Evolutionary conservation across 2,329 filamentous ascomycete species (phyloP).

Genomic region (Aspergillus persii): DNA sequence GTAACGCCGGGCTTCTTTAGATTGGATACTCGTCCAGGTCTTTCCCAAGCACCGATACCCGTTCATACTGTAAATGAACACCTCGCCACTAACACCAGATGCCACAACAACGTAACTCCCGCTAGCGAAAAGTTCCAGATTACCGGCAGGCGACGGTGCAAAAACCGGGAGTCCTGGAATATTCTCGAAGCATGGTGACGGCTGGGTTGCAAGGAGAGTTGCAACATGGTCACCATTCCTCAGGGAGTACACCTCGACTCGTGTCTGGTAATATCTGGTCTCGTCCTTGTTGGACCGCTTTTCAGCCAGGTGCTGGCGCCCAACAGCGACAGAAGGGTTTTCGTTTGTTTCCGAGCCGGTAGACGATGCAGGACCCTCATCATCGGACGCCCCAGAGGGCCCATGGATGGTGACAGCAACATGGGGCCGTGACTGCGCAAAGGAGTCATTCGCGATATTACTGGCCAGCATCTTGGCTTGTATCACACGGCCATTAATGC

Average conservation of each 20-base stretch:
- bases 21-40: slow-evolving; percentile 83
- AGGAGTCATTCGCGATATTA: slow-evolving; percentile 53
- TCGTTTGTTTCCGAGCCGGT: slow-evolving; percentile 37
- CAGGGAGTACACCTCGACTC: slow-evolving; percentile 84
- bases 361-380: slow-evolving; percentile 33
- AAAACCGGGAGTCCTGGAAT: slow-evolving; percentile 62
- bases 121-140: slow-evolving; percentile 71
- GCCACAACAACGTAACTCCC: slow-evolving; percentile 69
- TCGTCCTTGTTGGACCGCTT: slow-evolving; percentile 29
- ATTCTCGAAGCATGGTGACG: slow-evolving; percentile 56
- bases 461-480: slow-evolving; percentile 80
- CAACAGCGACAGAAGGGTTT: slow-evolving; percentile 26
- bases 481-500: slow-evolving; percentile 74
- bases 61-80: slow-evolving; percentile 67
- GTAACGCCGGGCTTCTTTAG: slow-evolving; percentile 41
- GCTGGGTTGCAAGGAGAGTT: slow-evolving; percentile 71
- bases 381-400: slow-evolving; percentile 57
- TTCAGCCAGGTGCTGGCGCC: slow-evolving; percentile 21
- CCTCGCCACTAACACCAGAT: slow-evolving; percentile 81
- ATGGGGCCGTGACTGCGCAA: slow-evolving; percentile 63
- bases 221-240: slow-evolving; percentile 69
- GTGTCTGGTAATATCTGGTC: slow-evolving; percentile 67
- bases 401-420: slow-evolving; percentile 80
- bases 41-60: slow-evolving; percentile 74
- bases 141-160: slow-evolving; percentile 68